Percentiles rank a stretch among this genome's conserved stretches.
phyloP scores from a whole-genome alignment of 2,329 filamentous ascomycete species.

The Cercospora citrullina region DNA sequence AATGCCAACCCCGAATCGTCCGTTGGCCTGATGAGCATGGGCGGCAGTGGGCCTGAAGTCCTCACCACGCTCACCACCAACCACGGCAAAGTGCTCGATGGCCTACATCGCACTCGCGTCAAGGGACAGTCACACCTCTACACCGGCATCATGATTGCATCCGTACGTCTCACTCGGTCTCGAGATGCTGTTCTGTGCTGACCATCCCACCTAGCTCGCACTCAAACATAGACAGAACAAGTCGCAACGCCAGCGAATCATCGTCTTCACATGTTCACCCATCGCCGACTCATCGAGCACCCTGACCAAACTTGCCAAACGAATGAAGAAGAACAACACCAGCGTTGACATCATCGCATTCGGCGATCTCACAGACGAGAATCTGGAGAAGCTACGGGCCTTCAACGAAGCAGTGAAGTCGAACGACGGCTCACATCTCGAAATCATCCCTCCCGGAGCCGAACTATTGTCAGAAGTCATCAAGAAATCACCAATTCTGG shows the following conservation, averaged over 20 bases:
- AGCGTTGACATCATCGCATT: conserved; percentile 94
- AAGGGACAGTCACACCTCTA: conserved; percentile 83
- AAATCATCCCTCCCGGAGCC: conserved; percentile 84
- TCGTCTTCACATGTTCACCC: conserved; percentile 94
- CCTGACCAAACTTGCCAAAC: conserved; percentile 85
- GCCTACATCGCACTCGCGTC: conserved; percentile 92
- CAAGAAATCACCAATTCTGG: conserved; percentile 83
- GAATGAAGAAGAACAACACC: conserved; percentile 98
- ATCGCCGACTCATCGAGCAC: conserved; percentile 87
- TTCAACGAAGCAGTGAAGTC: conserved; percentile 94
- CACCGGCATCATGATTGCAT: conserved; percentile 92
- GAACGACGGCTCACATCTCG: conserved; percentile 85
- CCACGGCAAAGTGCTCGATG: conserved; percentile 91
- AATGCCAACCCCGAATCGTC: conserved; percentile 95
- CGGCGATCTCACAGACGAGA: conserved; percentile 87
- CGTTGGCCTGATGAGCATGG: conserved; percentile 98
- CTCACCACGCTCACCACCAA: conserved; percentile 95
- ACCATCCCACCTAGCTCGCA: conserved; percentile 66
- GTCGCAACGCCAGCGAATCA: conserved; percentile 91
- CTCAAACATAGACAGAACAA: conserved; percentile 98
- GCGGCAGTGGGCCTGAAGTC: conserved; percentile 86
- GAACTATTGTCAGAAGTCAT: conserved; percentile 92
- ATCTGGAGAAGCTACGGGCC: conserved; percentile 81
- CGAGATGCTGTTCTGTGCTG: neutral
- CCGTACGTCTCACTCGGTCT: conserved; percentile 72